Percentiles rank a stretch among this genome's conserved stretches.
Evolutionary conservation across 2,329 filamentous ascomycete species (phyloP).

Genomic region (Alternaria infectoria): DNA sequence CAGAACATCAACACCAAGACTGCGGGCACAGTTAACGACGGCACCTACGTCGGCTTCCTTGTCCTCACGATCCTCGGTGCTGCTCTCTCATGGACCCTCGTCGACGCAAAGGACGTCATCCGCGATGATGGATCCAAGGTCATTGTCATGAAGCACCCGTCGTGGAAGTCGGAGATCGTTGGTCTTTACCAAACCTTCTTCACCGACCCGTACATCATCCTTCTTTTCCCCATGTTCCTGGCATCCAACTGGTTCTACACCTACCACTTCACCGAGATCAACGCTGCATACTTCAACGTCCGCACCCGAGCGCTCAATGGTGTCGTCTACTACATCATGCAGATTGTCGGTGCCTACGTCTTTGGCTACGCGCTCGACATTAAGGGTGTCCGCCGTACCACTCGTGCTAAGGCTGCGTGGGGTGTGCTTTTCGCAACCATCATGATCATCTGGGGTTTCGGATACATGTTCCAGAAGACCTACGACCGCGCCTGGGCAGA

Average conservation of each 20-base stretch:
- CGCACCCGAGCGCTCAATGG: conserved; percentile 79
- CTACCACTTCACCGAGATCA: conserved; percentile 79
- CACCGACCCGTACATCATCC: conserved; percentile 73
- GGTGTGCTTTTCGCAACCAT: conserved; percentile 70
- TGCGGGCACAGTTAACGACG: conserved; percentile 66
- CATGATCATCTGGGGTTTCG: conserved; percentile 81
- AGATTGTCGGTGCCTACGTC: conserved; percentile 76
- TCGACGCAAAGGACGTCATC: conserved; percentile 73
- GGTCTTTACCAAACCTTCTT: conserved; percentile 77
- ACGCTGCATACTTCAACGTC: conserved; percentile 72
- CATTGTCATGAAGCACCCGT: conserved; percentile 89
- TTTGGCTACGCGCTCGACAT: conserved; percentile 75
- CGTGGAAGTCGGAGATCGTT: conserved; percentile 78
- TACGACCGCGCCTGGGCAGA: conserved; percentile 56
- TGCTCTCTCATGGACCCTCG: conserved; percentile 70
- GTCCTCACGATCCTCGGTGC: conserved; percentile 80
- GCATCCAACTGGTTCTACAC: conserved; percentile 81
- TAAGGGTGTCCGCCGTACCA: conserved; percentile 63
- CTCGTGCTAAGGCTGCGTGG: conserved; percentile 71
- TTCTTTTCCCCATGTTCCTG: conserved; percentile 83
- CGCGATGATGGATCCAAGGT: conserved; percentile 79
- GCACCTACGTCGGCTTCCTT: conserved; percentile 88
- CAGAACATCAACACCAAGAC: conserved; percentile 69
- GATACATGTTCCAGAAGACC: conserved; percentile 74
- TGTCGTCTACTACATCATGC: conserved; percentile 78